A percentile compares a stretch with the other conserved stretches of the same genome.
These are phyloP conservation scores for Calonectria honghensis DNA, from an alignment of 2,329 filamentous ascomycete species.

Conservation along the genomic window DNA sequence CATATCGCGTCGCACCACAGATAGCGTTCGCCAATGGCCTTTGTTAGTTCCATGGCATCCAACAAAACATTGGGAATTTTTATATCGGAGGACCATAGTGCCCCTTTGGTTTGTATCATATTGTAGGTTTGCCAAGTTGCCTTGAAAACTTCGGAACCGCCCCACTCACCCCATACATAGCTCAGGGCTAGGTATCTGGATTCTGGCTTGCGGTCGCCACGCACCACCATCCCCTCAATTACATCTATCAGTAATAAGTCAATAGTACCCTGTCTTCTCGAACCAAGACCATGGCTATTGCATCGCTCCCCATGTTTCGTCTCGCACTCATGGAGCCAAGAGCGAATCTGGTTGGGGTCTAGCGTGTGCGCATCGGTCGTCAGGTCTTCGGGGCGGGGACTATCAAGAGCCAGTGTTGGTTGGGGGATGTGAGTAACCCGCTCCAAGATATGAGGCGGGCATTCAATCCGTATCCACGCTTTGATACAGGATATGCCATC, in stretches of 20 bases:
- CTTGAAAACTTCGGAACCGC: not conserved
- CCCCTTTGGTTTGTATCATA: not conserved
- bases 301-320: not conserved
- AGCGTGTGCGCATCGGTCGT: not conserved
- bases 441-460: not conserved
- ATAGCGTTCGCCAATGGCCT: not conserved
- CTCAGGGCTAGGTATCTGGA: not conserved
- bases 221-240: not conserved
- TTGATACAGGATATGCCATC: conserved; percentile 2
- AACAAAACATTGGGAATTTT: not conserved
- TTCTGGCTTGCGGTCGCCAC: not conserved
- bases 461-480: conserved; percentile 9
- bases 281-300: not conserved
- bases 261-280: not conserved
- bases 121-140: not conserved
- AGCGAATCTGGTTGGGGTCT: not conserved
- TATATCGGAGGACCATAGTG: not conserved
- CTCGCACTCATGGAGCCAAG: not conserved
- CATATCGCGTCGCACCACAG: conserved; percentile 1
- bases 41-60: not conserved
- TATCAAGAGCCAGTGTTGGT: not conserved
- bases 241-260: not conserved
- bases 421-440: not conserved
- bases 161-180: conserved; percentile 11
- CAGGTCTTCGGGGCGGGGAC: not conserved